Base-by-base conservation (phyloP, 2,329 filamentous ascomycete species). In the Fusarium tanahbumbuense region DNA sequence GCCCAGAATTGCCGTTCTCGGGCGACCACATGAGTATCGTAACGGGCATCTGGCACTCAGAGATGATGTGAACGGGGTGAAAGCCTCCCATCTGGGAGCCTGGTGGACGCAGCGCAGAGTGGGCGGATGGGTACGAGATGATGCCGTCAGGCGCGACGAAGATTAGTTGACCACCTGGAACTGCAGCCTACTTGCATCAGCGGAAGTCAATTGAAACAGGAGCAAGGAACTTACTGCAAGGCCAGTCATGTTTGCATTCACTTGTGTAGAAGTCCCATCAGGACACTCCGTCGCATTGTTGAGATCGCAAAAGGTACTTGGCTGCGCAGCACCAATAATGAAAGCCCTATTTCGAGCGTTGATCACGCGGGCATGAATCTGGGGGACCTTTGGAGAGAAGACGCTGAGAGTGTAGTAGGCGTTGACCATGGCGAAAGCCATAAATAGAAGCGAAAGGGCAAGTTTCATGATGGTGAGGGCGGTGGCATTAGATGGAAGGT, bases 131-230 rank as follows among this genome's bases (percentile, higher is more conserved):
- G 79, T 87, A 91, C 57, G 82, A 81, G 60, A 92, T 76, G 12
- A 83, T 80, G 8, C 89, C 90, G 27, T 82, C 77, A 6, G 84
- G 80, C 5, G 79, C 81, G 60, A 91, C 82, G 76, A 88, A 92
- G 71, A 90, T 82, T 60, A 83, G 78, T 73, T 92, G 89, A 27
- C 90, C 89, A 28, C 89, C 89, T 8, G 89, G 88, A 7, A 91
- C 89, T 30, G 83, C 75, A 32, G 87, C 84, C 79, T 82, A 8
- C 22, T 22, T 22, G 22, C 22, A 56, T 34, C 9, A 27, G 23
- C 11, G 18, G 12, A 20, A 16, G 22, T 22, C 22, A 22, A 22
- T 22, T 22, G 22, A 22, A 22, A 22, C 22, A 22, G 22, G 22
- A 22, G 22, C 22, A 22, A 22, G 22, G 22, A 22, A 22, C 72